Evolutionary conservation across 306 rosid genomes (phyloP), one percentile per base, ranked within the genome.

Genomic region (Ammopiptanthus mongolicus): DNA sequence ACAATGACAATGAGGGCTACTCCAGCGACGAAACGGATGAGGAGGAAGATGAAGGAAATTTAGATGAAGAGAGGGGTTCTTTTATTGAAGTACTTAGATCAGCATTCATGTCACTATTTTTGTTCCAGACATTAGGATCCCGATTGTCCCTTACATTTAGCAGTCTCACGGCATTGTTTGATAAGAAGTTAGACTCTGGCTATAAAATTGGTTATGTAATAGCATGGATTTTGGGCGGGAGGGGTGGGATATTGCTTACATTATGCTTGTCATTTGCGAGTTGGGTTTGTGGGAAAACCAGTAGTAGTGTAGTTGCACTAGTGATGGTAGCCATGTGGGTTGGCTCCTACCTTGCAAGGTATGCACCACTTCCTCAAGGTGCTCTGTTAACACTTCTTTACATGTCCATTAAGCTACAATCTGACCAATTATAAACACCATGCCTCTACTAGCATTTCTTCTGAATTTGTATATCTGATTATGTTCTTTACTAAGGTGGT

Each of bases 281-380:
- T 79, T 95, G 98, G 96, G 86, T 79, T 61, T 95, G 88, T 52
- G 98, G 97, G 61, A 95, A 95, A 87, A 90, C 91, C 78, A 91
- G 96, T 71, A 95, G 97, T 75, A 90, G 91, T 74, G 68, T 78
- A 21, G 98, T 90, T 81, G 88, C 86, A 75, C 78, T 94, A 10
- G 87, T 91, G 61, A 84, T 90, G 75, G 85, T 90, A 65, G 97
- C 97, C 37, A 84, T 90, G 91, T 95, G 93, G 97, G 85, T 95
- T 69, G 91, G 97, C 61, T 79, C 92, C 60, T 82, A 81, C 52
- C 91, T 91, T 58, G 89, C 96, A 34, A 87, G 89, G 71, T 84
- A 51, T 60, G 95, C 94, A 25, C 96, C 92, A 53, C 58, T 81
- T 64, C 85, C 98, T 2, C 98, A 87, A 74, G 98, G 93, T 55